Conservation (phyloP, 2,329 filamentous ascomycete species). For the Paecilomyces formosus region DNA sequence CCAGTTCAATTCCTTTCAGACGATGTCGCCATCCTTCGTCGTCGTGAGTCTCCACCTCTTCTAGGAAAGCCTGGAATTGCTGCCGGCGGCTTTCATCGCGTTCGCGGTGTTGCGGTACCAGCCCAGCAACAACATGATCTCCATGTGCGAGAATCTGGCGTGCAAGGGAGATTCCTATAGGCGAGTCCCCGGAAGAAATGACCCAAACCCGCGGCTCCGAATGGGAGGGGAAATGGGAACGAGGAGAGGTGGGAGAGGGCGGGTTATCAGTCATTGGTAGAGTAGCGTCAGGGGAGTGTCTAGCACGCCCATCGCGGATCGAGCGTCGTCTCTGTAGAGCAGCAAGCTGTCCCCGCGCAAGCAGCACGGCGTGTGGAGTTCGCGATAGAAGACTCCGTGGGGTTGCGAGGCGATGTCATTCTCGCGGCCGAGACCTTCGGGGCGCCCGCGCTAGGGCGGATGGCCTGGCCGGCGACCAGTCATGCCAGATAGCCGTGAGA, state of each 20-base stretch:
- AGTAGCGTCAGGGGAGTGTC: constrained; percentile 12
- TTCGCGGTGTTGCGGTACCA: constrained; percentile 71
- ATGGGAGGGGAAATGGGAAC: constrained; percentile 50
- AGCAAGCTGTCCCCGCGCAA: neutral
- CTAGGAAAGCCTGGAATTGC: constrained; percentile 73
- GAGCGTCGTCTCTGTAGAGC: neutral
- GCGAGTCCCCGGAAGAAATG: constrained; percentile 77
- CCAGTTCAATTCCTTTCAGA: constrained; percentile 55
- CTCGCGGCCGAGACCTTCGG: neutral
- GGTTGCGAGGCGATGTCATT: neutral
- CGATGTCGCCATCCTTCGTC: constrained; percentile 75
- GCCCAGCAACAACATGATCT: constrained; percentile 79
- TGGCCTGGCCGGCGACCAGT: neutral
- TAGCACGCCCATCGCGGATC: constrained; percentile 21
- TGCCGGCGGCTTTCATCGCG: constrained; percentile 63
- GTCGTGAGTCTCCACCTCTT: constrained; percentile 51
- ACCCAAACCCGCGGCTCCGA: constrained; percentile 81
- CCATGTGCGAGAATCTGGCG: constrained; percentile 80
- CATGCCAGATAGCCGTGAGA: neutral
- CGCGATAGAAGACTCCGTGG: neutral
- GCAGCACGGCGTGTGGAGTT: neutral
- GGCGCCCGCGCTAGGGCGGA: neutral
- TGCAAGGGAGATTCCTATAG: constrained; percentile 74
- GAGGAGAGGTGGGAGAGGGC: constrained; percentile 23
- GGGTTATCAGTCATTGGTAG: constrained; percentile 29